Percentiles rank a stretch among this genome's conserved stretches.
These are phyloP conservation scores for Colletotrichum karsti DNA, from an alignment of 2,329 filamentous ascomycete species.

Conservation along the genomic window DNA sequence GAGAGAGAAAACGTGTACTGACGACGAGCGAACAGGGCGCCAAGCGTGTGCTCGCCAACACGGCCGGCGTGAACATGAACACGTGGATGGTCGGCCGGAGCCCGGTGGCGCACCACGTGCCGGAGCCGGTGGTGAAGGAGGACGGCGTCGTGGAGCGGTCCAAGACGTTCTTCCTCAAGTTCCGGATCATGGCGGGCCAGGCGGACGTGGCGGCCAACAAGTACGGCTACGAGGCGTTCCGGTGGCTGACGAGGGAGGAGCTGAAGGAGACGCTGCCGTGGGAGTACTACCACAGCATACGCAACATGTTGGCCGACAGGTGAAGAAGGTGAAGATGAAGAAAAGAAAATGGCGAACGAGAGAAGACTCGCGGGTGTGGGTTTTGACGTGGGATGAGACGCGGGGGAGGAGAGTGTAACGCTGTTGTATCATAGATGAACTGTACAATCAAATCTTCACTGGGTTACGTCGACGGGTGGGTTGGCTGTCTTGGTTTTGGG, in stretches of 20 bases:
- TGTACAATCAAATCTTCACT: conserved; percentile 35
- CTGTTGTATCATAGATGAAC: conserved; percentile 48
- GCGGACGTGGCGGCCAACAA: conserved; percentile 78
- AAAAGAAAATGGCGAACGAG: not conserved
- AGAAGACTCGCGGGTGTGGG: not conserved
- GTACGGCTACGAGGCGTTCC: conserved; percentile 81
- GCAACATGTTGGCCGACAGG: conserved; percentile 85
- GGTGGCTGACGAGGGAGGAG: conserved; percentile 94
- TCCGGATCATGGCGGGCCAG: conserved; percentile 96
- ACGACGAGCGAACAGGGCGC: conserved; percentile 70
- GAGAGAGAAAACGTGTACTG: no score
- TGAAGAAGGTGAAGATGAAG: conserved; percentile 47
- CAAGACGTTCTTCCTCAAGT: conserved; percentile 95
- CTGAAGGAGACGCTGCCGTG: conserved; percentile 71
- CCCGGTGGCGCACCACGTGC: conserved; percentile 82
- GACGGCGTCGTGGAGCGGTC: conserved; percentile 50
- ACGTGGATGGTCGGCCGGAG: conserved; percentile 95
- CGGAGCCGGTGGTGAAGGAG: conserved; percentile 56
- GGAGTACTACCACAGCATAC: conserved; percentile 78
- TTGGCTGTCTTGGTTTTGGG: not conserved
- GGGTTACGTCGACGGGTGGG: not conserved
- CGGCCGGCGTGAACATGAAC: conserved; percentile 95
- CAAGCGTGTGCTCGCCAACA: conserved; percentile 77
- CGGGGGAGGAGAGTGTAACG: conserved; percentile 35
- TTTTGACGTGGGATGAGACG: no score